Conservation (phyloP, 2,329 filamentous ascomycete species). For the Cercospora sojina region DNA sequence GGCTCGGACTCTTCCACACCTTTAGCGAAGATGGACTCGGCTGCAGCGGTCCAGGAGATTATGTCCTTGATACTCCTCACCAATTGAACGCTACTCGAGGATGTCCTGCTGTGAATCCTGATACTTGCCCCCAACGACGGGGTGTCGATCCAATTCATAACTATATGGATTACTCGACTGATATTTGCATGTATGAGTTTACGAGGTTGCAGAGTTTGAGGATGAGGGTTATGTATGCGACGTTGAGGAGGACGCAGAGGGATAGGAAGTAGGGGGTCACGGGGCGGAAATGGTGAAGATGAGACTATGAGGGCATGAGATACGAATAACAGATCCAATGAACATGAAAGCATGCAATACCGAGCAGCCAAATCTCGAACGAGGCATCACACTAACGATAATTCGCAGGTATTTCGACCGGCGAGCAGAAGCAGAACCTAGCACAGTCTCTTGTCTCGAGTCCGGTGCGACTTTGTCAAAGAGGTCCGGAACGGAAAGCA, state of each 20-base stretch:
- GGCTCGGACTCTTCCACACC: constrained; percentile 28
- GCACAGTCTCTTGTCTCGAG: too few relatives aligned
- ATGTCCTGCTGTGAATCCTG: constrained; percentile 44
- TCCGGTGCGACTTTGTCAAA: too few relatives aligned
- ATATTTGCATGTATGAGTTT: constrained; percentile 12
- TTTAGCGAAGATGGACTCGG: constrained; percentile 12
- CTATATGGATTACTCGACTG: constrained; percentile 47
- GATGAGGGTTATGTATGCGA: constrained; percentile 19
- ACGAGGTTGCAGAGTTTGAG: constrained; percentile 4
- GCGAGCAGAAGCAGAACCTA: too few relatives aligned
- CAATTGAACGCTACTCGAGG: constrained; percentile 45
- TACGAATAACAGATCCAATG: too few relatives aligned
- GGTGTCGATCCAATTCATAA: constrained; percentile 53
- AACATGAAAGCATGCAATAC: neutral
- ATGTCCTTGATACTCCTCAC: constrained; percentile 41
- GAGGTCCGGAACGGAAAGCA: too few relatives aligned
- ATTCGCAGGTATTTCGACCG: too few relatives aligned
- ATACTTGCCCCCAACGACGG: constrained; percentile 47
- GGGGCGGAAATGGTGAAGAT: neutral
- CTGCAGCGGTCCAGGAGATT: constrained; percentile 43
- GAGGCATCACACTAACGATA: too few relatives aligned
- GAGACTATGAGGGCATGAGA: neutral
- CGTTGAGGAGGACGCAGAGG: constrained; percentile 1
- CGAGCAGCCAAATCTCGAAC: too few relatives aligned
- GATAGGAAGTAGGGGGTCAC: neutral